Base-by-base conservation (phyloP, 140 eudicot species). In the Flaveria floridana region DNA sequence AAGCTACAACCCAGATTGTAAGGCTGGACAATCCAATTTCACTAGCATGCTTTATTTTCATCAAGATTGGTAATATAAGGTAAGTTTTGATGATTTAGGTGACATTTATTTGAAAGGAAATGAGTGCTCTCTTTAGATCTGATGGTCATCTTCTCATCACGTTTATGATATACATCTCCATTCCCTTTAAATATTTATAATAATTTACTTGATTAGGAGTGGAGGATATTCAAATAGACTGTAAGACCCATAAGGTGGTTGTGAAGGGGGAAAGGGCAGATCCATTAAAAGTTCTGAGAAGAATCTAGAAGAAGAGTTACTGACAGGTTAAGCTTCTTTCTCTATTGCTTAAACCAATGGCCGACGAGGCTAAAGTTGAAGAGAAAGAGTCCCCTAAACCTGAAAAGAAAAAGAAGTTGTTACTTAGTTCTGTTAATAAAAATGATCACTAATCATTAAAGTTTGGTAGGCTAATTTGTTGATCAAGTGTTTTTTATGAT, bases 241-340 rank as follows among this genome's bases (percentile, higher is more conserved):
- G 97, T 75, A 94, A 80, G 89, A 84, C 87, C 6, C 89, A 88
- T 61, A 94, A 85, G 77, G 99, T 94, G 18, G 92, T 94, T 18
- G 96, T 94, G 78, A 94, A 88, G 65, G 99, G 99, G 10, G 97
- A 94, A 77, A 94, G 84, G 56, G 99, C 97, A 76, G 97, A 94
- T 90, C 99, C 99, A 4, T 14, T 85, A 14, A 94, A 94, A 71
- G 97, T 94, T 15, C 61, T 86, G 9, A 97, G 83, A 70, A 79
- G 97, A 77, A 83, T 94, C 0, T 96, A 90, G 83, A 85, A 75
- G 73, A 94, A 94, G 79, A 94, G 92, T 70, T 96, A 90, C 87
- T 92, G 99, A 65, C 84, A 94, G 37, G 99, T 94, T 6, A 23
- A 23, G 80, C 89, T 94, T 15, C 86, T 94, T 39, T 94, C 99